Percentiles rank a stretch among this genome's conserved stretches.
phyloP scores from a whole-genome alignment of 768 basidiomycete species.

The Cyclocybe aegerita region DNA sequence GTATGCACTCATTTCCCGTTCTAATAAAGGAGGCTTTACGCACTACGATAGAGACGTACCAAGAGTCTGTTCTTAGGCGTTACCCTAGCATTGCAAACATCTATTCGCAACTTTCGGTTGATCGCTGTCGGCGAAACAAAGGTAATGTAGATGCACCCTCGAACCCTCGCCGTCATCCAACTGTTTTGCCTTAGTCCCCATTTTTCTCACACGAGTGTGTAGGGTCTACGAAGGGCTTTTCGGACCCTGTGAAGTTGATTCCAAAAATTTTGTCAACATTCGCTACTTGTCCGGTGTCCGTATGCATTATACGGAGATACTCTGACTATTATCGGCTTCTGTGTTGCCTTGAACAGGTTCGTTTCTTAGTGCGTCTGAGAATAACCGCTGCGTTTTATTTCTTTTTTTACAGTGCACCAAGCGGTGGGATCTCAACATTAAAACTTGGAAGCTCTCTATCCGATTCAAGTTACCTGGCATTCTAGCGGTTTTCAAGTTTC shows the following conservation, averaged over 20 bases:
- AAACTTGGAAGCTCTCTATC: no score
- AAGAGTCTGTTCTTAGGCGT: conserved; percentile 71
- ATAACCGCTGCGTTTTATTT: conserved; percentile 2
- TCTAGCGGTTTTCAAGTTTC: no score
- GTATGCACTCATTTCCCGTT: conserved; percentile 23
- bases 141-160: conserved; percentile 36
- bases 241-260: conserved; percentile 77
- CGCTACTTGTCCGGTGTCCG: conserved; percentile 76
- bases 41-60: conserved; percentile 52
- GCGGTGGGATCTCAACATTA: conserved; percentile 1
- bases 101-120: conserved; percentile 77
- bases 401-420: conserved; percentile 18
- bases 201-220: conserved; percentile 10
- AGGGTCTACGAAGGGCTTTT: conserved; percentile 83
- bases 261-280: conserved; percentile 63
- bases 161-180: neutral
- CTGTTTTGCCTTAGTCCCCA: neutral
- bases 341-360: conserved; percentile 76
- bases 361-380: conserved; percentile 21
- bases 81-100: conserved; percentile 76
- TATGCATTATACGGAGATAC: conserved; percentile 75
- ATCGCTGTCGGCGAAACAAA: conserved; percentile 77
- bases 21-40: conserved; percentile 77
- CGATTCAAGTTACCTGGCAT: no score
- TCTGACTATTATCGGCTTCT: conserved; percentile 58